These are phyloP conservation scores for Acacia melanoxylon DNA, from an alignment of 306 rosid species.

Conservation along the genomic window DNA sequence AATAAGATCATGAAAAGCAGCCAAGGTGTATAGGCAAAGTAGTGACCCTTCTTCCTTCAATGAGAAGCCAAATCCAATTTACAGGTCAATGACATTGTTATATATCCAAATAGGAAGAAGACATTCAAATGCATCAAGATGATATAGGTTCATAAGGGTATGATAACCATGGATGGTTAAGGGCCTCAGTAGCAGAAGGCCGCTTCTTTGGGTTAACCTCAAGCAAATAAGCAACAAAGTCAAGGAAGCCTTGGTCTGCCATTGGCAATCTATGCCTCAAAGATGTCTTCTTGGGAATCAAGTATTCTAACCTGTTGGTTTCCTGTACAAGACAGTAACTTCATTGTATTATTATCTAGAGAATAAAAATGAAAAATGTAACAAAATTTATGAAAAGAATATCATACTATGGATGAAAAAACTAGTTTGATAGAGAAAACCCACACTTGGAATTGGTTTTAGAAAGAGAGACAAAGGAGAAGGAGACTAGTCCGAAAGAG, in stretches of 20 bases:
- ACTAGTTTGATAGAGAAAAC: neutral
- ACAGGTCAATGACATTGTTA: constrained; percentile 30
- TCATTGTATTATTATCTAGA: constrained; percentile 9
- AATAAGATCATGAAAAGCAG: constrained; percentile 42
- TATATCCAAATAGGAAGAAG: constrained; percentile 6
- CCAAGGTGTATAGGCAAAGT: constrained; percentile 29
- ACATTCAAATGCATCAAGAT: constrained; percentile 49
- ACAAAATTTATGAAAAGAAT: too few species aligned
- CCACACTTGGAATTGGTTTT: too few species aligned
- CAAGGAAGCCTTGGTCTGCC: constrained; percentile 98
- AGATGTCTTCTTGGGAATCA: constrained; percentile 95
- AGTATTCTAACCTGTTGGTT: constrained; percentile 82
- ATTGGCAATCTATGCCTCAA: constrained; percentile 94
- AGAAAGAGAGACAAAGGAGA: too few species aligned
- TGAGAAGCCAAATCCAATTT: constrained; percentile 35
- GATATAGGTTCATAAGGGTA: constrained; percentile 97
- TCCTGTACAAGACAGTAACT: constrained; percentile 56
- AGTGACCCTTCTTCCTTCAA: constrained; percentile 30
- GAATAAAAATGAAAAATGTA: constrained; percentile 13
- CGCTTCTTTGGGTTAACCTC: constrained; percentile 93
- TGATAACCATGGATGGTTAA: constrained; percentile 97
- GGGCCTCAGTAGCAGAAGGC: constrained; percentile 91
- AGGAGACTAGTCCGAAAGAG: neutral
- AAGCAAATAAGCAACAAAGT: constrained; percentile 82
- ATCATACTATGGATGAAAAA: neutral